Evolutionary conservation across 2,329 filamentous ascomycete species (phyloP).

Genomic region (Mollisia scopiformis): DNA sequence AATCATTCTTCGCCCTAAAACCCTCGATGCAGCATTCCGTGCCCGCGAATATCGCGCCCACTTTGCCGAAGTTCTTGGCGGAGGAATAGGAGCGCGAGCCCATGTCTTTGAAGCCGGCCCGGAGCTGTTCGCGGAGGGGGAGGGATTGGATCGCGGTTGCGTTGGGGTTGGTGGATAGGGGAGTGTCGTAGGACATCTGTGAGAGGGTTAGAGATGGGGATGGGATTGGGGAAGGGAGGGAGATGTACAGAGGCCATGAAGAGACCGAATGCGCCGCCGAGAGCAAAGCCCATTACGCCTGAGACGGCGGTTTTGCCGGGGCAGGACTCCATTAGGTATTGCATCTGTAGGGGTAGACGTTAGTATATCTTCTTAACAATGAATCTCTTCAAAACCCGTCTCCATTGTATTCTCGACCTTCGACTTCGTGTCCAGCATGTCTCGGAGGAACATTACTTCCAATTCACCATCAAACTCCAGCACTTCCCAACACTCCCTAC

Average conservation of each 20-base stretch:
- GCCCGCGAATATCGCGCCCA: conserved; percentile 87
- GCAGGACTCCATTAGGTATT: conserved; percentile 80
- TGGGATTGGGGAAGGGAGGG: neutral
- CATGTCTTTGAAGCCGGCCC: conserved; percentile 92
- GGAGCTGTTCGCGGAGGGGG: conserved; percentile 82
- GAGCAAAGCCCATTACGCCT: conserved; percentile 90
- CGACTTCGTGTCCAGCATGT: neutral
- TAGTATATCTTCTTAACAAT: conserved; percentile 2
- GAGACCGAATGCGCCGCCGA: conserved; percentile 91
- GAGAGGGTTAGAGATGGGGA: neutral
- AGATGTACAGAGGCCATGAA: conserved; percentile 92
- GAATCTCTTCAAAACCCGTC: neutral
- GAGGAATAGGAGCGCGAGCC: conserved; percentile 78
- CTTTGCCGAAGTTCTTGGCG: conserved; percentile 93
- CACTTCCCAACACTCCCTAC: neutral
- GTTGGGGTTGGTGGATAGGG: conserved; percentile 55
- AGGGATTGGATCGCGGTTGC: conserved; percentile 58
- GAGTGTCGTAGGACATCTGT: conserved; percentile 98
- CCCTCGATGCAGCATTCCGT: conserved; percentile 97
- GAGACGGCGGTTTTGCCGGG: conserved; percentile 86
- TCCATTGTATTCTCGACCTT: neutral
- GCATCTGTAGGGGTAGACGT: conserved; percentile 30
- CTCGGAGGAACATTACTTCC: no score
- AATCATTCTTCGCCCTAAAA: conserved; percentile 88
- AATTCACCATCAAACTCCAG: neutral